Evolutionary conservation across 2,329 filamentous ascomycete genomes (phyloP).

Genomic region (Cercospora janseana): DNA sequence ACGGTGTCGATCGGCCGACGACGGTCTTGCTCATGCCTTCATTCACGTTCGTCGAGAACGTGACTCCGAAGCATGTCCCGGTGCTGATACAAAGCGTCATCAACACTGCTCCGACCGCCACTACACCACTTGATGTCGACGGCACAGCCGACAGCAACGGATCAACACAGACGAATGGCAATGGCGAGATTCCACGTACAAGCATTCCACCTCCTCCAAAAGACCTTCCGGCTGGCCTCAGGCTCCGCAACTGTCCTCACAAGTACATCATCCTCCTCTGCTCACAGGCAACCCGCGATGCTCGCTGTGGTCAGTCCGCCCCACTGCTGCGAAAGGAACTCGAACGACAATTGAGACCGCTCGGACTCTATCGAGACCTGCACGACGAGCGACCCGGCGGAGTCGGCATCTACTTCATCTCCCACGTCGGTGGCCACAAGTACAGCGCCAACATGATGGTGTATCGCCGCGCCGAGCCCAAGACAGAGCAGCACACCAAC

Average conservation of each 20-base stretch:
- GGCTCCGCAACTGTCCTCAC: slow-evolving; percentile 71
- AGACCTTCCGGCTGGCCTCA: slow-evolving; percentile 43
- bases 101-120: slow-evolving; percentile 70
- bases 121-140: slow-evolving; percentile 53
- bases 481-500: slow-evolving; percentile 32
- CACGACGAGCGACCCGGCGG: slow-evolving; percentile 87
- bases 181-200: slow-evolving; percentile 20
- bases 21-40: slow-evolving; percentile 80
- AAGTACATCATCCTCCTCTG: slow-evolving; percentile 86
- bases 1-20: slow-evolving; percentile 64
- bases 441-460: slow-evolving; percentile 93
- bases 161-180: slow-evolving; percentile 10
- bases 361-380: slow-evolving; percentile 81
- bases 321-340: slow-evolving; percentile 86
- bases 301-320: slow-evolving; percentile 89
- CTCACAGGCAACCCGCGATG: slow-evolving; percentile 90
- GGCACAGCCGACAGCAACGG: slow-evolving; percentile 9
- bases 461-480: slow-evolving; percentile 62
- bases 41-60: slow-evolving; percentile 79
- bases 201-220: slow-evolving; percentile 19
- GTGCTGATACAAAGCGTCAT: slow-evolving; percentile 70
- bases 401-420: slow-evolving; percentile 94
- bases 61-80: slow-evolving; percentile 71
- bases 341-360: slow-evolving; percentile 78
- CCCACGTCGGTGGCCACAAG: slow-evolving; percentile 94